Percentiles rank a stretch among this genome's conserved stretches.
phyloP scores from a whole-genome alignment of 495 filamentous ascomycete genomes.

The Tuber magnatum region DNA sequence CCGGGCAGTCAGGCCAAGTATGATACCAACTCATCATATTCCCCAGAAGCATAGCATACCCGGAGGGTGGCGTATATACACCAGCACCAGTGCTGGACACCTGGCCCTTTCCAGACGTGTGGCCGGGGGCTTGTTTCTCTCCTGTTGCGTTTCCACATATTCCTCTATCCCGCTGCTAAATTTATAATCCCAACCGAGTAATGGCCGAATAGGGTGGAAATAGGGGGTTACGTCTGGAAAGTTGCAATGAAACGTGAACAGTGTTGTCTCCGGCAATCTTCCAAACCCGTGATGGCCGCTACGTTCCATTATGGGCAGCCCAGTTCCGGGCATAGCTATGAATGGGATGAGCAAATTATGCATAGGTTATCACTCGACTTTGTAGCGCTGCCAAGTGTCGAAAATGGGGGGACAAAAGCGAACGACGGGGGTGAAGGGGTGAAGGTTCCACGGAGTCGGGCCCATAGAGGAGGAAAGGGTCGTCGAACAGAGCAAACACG shows the following conservation, averaged over 20 bases:
- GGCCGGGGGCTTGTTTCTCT: background rate
- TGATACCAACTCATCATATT: background rate
- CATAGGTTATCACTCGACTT: background rate
- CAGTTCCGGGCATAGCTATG: accelerated
- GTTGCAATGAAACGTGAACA: background rate
- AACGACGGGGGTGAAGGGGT: too few relatives aligned
- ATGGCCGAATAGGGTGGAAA: too few relatives aligned
- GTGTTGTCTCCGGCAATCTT: background rate
- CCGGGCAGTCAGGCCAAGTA: background rate
- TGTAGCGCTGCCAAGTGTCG: too few relatives aligned
- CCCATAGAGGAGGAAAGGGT: too few relatives aligned
- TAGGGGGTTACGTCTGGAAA: background rate
- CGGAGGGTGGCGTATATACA: background rate
- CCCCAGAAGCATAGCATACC: background rate
- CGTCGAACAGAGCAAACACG: too few relatives aligned
- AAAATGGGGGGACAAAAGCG: too few relatives aligned
- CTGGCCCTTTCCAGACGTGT: background rate
- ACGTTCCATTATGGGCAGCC: background rate
- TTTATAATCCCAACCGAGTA: too few relatives aligned
- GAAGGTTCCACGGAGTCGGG: too few relatives aligned
- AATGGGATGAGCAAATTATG: background rate
- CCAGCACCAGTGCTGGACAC: background rate
- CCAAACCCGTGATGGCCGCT: too few relatives aligned
- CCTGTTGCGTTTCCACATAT: background rate
- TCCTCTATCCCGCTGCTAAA: too few relatives aligned